Evolutionary conservation across 768 basidiomycete genomes (phyloP).

Genomic region (Psilocybe subaeruginosa): DNA sequence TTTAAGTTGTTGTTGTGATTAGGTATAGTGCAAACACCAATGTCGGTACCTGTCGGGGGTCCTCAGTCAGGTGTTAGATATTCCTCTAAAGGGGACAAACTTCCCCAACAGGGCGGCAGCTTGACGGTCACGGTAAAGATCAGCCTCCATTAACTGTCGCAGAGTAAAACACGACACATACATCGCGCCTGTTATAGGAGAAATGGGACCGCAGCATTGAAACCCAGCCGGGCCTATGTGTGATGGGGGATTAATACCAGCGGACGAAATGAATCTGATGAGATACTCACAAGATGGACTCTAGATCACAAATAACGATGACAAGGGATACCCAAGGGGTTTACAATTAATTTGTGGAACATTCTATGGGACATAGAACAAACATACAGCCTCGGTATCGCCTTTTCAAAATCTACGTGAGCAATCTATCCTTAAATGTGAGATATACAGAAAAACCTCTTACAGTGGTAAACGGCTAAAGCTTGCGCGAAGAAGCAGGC

Average conservation of each 20-base stretch:
- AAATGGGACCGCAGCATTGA: conserved; percentile 12
- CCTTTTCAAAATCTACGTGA: neutral
- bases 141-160: neutral
- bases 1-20: too few relatives aligned
- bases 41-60: neutral
- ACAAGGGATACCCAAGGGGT: too few relatives aligned
- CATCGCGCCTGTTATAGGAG: conserved; percentile 2
- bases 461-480: conserved; percentile 7
- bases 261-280: neutral
- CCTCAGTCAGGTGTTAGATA: neutral
- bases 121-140: neutral
- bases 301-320: neutral
- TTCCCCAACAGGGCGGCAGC: conserved; percentile 6
- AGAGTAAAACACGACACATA: neutral
- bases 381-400: neutral
- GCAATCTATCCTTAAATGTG: neutral
- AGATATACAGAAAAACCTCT: neutral
- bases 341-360: neutral
- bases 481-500: conserved; percentile 2
- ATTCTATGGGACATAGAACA: too few relatives aligned
- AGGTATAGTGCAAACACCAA: too few relatives aligned
- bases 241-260: neutral
- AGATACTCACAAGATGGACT: neutral
- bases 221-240: conserved; percentile 3
- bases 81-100: conserved; percentile 1